Evolutionary conservation across 2,329 filamentous ascomycete species (phyloP).

Genomic region (Pezicula carpinea): DNA sequence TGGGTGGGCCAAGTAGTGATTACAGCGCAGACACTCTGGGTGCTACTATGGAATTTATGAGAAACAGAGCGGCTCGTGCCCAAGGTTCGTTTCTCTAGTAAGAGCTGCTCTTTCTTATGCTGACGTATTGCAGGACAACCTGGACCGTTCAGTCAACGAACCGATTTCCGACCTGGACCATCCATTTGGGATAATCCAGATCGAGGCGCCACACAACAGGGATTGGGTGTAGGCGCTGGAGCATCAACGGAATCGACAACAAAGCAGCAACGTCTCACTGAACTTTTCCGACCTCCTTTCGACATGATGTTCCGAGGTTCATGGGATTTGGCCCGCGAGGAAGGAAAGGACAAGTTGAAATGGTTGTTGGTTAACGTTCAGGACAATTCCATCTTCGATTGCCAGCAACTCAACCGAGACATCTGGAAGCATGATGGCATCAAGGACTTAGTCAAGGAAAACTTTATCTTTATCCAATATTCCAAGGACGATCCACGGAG

Average conservation of each 20-base stretch:
- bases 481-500: slow-evolving; percentile 78
- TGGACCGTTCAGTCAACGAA: slow-evolving; percentile 66
- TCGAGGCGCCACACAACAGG: slow-evolving; percentile 41
- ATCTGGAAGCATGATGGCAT: slow-evolving; percentile 88
- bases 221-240: slow-evolving; percentile 56
- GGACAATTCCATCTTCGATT: slow-evolving; percentile 89
- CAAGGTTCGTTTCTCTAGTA: slow-evolving; percentile 12
- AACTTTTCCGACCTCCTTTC: slow-evolving; percentile 89
- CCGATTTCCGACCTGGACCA: slow-evolving; percentile 22
- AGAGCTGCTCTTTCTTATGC: background rate
- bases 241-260: slow-evolving; percentile 60
- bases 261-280: slow-evolving; percentile 76
- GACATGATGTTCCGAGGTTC: slow-evolving; percentile 75
- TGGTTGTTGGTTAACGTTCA: slow-evolving; percentile 97
- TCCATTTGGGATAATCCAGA: slow-evolving; percentile 45
- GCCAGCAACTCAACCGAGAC: slow-evolving; percentile 88
- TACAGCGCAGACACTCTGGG: slow-evolving; percentile 36
- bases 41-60: slow-evolving; percentile 21
- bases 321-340: slow-evolving; percentile 81
- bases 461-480: slow-evolving; percentile 96
- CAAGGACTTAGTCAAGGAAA: slow-evolving; percentile 75
- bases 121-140: slow-evolving; percentile 34
- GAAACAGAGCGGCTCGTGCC: slow-evolving; percentile 28
- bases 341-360: slow-evolving; percentile 83
- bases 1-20: slow-evolving; percentile 61